Evolutionary conservation across 163 green algal genomes (phyloP).

Genomic region (Volvox carteri): DNA sequence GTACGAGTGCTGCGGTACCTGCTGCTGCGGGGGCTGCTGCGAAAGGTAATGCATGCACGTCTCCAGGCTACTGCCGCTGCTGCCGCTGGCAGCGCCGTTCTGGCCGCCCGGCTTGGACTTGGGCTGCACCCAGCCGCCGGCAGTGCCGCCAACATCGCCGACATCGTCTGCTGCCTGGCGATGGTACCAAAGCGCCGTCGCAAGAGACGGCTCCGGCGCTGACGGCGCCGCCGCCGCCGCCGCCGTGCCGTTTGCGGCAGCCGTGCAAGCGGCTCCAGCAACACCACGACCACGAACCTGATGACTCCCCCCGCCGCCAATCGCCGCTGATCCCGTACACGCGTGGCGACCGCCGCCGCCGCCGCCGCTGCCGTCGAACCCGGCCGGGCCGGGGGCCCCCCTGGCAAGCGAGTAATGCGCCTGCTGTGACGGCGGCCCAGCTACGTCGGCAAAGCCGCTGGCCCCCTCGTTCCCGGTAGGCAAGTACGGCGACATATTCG

Average conservation of each 20-base stretch:
- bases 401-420: not conserved
- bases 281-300: too few relatives aligned
- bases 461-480: not conserved
- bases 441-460: not conserved
- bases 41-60: slow-evolving; percentile 38
- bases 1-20: not conserved
- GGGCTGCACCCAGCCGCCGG: too few relatives aligned
- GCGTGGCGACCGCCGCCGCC: not conserved
- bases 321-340: not conserved
- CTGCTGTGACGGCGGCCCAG: not conserved
- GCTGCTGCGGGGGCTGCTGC: not conserved
- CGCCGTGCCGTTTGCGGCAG: too few relatives aligned
- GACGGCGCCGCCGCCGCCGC: not conserved
- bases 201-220: not conserved
- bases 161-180: not conserved
- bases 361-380: not conserved
- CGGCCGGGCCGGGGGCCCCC: too few relatives aligned
- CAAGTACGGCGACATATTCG: not conserved
- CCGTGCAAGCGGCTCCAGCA: too few relatives aligned
- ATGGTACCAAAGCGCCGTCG: not conserved
- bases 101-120: too few relatives aligned
- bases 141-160: not conserved
- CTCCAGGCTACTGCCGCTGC: slow-evolving; percentile 8
- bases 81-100: not conserved
- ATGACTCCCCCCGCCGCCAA: too few relatives aligned